Conservation (phyloP, 2,329 filamentous ascomycete genomes). For the Fusarium palustre region DNA sequence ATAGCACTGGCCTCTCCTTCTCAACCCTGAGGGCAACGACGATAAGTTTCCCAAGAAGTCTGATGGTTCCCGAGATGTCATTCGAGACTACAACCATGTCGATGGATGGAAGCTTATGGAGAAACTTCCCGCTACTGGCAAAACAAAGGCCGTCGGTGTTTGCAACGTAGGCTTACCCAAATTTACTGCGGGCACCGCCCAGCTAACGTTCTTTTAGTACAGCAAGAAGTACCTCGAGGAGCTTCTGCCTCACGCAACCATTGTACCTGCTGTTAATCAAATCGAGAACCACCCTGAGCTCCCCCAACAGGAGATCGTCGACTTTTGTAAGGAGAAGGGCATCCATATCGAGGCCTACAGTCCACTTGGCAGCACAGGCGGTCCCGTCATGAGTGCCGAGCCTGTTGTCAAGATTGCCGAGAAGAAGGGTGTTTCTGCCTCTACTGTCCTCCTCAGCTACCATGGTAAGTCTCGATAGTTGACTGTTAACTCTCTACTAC, state of each 20-base stretch:
- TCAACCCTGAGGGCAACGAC: constrained; percentile 83
- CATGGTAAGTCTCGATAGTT: constrained; percentile 65
- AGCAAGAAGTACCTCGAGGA: constrained; percentile 67
- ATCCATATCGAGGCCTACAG: constrained; percentile 81
- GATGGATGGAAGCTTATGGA: constrained; percentile 84
- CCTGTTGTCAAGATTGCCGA: constrained; percentile 72
- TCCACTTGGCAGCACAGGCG: constrained; percentile 72
- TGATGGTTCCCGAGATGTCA: constrained; percentile 80
- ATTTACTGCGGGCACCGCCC: neutral
- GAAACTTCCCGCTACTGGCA: constrained; percentile 69
- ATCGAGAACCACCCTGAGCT: constrained; percentile 80
- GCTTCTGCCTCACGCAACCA: constrained; percentile 61
- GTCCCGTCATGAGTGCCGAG: constrained; percentile 72
- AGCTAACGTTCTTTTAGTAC: constrained; percentile 56
- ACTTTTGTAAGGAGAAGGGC: constrained; percentile 74
- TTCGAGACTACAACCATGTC: constrained; percentile 75
- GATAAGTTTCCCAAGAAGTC: constrained; percentile 79
- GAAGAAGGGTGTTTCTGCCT: constrained; percentile 70
- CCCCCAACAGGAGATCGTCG: constrained; percentile 77
- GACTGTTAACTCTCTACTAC: neutral
- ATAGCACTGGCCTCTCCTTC: constrained; percentile 83
- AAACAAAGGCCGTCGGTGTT: constrained; percentile 66
- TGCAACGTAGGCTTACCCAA: constrained; percentile 58
- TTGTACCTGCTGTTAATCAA: constrained; percentile 76
- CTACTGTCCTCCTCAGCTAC: constrained; percentile 76